phyloP scores from a whole-genome alignment of 2,329 filamentous ascomycete genomes.

The Ramichloridium luteum region DNA sequence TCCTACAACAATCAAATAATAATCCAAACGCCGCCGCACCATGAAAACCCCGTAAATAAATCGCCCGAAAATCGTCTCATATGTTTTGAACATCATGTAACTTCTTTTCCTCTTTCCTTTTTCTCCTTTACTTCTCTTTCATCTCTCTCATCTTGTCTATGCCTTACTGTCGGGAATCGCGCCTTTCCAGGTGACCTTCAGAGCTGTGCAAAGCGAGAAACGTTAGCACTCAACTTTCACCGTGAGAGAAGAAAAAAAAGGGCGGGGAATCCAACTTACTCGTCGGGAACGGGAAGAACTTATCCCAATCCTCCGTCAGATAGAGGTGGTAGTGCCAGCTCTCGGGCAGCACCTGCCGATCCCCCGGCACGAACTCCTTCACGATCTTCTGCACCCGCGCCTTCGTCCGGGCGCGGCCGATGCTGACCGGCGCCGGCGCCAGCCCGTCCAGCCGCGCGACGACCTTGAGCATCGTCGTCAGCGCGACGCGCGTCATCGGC shows the following conservation, averaged over 20 bases:
- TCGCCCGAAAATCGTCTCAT: no score
- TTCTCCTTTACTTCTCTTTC: no score
- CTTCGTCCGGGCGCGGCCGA: conserved; percentile 23
- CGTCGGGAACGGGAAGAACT: conserved; percentile 35
- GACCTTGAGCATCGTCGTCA: conserved; percentile 36
- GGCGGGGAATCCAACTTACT: conserved; percentile 24
- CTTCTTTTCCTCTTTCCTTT: no score
- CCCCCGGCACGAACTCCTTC: conserved; percentile 23
- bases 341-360: conserved; percentile 23
- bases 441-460: conserved; percentile 30
- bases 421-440: conserved; percentile 26
- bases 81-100: no score
- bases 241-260: background rate
- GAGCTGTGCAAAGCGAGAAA: conserved; percentile 14
- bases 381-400: conserved; percentile 33
- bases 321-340: conserved; percentile 30
- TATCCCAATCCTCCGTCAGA: conserved; percentile 37
- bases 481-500: conserved; percentile 30
- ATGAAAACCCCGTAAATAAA: no score
- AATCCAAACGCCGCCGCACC: no score
- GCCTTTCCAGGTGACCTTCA: conserved; percentile 24
- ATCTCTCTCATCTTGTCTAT: no score
- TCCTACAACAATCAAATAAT: no score
- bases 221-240: conserved; percentile 3
- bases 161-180: no score